A percentile compares a stretch with the other conserved stretches of the same genome.
These are phyloP conservation scores for Saksenaea vasiformis DNA, from an alignment of 371 early-diverging fungal genomes.

Conservation along the genomic window DNA sequence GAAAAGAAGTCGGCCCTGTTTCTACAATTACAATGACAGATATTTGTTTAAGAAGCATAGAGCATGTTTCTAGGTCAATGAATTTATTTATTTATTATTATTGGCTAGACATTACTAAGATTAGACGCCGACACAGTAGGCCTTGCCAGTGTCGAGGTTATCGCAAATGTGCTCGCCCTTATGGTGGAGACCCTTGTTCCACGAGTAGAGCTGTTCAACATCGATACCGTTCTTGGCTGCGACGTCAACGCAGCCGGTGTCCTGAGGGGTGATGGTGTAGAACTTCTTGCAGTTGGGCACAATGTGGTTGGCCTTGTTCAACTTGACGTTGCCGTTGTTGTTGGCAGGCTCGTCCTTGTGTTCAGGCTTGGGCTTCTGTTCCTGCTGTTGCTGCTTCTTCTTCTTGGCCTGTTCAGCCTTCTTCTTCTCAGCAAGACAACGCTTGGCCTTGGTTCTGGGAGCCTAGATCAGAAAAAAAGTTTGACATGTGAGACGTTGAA, in stretches of 20 bases:
- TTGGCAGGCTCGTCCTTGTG: slow-evolving; percentile 1
- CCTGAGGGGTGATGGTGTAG: slow-evolving; percentile 17
- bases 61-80: no score
- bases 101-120: neutral
- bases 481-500: no score
- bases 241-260: slow-evolving; percentile 15
- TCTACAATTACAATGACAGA: no score
- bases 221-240: slow-evolving; percentile 19
- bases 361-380: slow-evolving; percentile 8
- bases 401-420: slow-evolving; percentile 15
- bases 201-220: slow-evolving; percentile 12
- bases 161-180: slow-evolving; percentile 23
- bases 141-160: slow-evolving; percentile 33
- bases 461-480: slow-evolving; percentile 1
- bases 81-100: no score
- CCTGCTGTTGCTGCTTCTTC: slow-evolving; percentile 4
- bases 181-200: slow-evolving; percentile 26
- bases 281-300: slow-evolving; percentile 17
- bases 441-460: slow-evolving; percentile 17
- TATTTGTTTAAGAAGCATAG: no score
- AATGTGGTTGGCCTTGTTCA: slow-evolving; percentile 17
- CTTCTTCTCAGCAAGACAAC: slow-evolving; percentile 17
- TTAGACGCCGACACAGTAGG: slow-evolving; percentile 27
- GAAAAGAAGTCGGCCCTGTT: no score
- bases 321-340: slow-evolving; percentile 5